Base-by-base conservation (phyloP, 192 early-diverging fungal species). In the Irineochytrium annulatum region DNA sequence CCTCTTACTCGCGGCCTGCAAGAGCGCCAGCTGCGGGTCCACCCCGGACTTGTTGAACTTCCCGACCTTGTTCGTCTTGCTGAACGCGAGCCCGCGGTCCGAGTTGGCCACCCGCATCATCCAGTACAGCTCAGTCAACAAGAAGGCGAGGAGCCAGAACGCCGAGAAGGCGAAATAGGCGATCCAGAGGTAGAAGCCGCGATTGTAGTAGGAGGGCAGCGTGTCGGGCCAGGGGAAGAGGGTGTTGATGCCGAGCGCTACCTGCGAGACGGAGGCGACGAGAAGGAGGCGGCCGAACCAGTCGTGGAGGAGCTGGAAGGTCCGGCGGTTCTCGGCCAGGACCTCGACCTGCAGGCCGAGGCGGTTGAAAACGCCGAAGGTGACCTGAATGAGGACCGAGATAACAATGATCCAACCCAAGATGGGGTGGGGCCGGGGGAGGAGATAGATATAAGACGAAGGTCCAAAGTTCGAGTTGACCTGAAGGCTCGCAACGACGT, bases 331-430 rank as follows among this genome's bases (percentile, higher is more conserved):
- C 16, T 34, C 17, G 33, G 24, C 31, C 13, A 63, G 22, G 16
- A 8, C 2, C 48, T 77, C 71, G 52, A 39, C n/a, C 17, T 49
- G 60, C 16, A 77, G 60, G 26, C 75, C 75, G 2, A 77, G 45
- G 28, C 55, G 19, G 34, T 55, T 63, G 52, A 37, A 45, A 24
- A 68, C 26, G 20, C 76, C 76, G 4, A 77, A 59, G 3, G 57
- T 22, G 32, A 67, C 26, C 55, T 77, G 76, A 24, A 74, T 6
- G 24, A 34, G 52, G 30, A 77, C 35, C 17, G 71, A 55, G 31
- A 32, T 32, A 16, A 74, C 19, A 19, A 77, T 29, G 43, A 52
- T 37, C 4, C 67, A 11, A 28, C 76, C 76, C 0, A 77, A 30
- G 34, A 71, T 49, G 28, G 68, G 45, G 61, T 77, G 76, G 8